These are phyloP conservation scores for Globisporangium nunn DNA, from an alignment of 352 stramenopile genomes.

Conservation along the genomic window DNA sequence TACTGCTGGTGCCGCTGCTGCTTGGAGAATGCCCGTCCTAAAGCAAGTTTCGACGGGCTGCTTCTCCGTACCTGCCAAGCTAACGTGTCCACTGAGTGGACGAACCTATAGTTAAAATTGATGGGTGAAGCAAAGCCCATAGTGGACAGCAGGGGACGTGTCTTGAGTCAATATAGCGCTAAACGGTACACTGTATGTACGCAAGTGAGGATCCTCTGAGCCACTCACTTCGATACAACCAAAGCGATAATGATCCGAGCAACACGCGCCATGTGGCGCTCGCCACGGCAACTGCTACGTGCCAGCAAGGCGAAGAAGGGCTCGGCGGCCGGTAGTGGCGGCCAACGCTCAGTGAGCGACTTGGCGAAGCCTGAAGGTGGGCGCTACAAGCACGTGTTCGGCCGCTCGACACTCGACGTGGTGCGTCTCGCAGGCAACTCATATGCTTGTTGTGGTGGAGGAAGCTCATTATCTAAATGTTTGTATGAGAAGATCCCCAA, in stretches of 20 bases:
- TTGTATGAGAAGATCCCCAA: slow-evolving; percentile 30
- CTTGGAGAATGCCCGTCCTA: background rate
- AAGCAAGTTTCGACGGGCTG: background rate
- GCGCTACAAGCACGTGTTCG: slow-evolving; percentile 45
- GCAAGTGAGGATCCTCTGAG: background rate
- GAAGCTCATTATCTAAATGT: background rate
- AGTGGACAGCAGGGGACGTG: background rate
- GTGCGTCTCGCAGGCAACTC: slow-evolving; percentile 16
- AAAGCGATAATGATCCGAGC: slow-evolving; percentile 56
- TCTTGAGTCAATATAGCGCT: too few relatives aligned
- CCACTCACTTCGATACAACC: background rate
- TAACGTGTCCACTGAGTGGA: too few relatives aligned
- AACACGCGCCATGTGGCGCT: slow-evolving; percentile 40
- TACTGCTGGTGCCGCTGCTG: background rate
- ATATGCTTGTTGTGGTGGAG: background rate
- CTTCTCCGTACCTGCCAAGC: background rate
- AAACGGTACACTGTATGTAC: too few relatives aligned
- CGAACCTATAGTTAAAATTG: background rate
- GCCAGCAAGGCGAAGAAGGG: slow-evolving; percentile 25
- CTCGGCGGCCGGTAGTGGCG: background rate
- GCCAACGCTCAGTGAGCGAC: slow-evolving; percentile 5
- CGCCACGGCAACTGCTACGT: slow-evolving; percentile 42
- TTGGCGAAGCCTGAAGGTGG: slow-evolving; percentile 27
- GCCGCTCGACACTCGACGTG: slow-evolving; percentile 28
- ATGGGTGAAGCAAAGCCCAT: background rate